Evolutionary conservation across 257 asterid genomes (phyloP), one percentile per base, ranked within the genome.

Genomic region (Linaria vulgaris): DNA sequence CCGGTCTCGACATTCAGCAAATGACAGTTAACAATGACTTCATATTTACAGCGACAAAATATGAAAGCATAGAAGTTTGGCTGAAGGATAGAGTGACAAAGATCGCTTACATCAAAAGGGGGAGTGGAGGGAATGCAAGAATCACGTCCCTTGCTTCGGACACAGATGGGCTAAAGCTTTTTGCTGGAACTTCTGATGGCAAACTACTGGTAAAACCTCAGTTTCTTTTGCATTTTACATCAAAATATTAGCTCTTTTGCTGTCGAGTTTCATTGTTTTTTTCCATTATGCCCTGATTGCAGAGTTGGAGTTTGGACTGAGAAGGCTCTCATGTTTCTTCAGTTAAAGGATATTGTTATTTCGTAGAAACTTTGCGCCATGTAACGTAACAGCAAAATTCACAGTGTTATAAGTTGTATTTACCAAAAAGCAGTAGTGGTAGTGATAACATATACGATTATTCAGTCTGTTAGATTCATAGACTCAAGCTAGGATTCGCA

Each of bases 31-130:
- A 74, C 79, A 82, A 59, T 50, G 94, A 86, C 50, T 80, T 84
- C 76, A 73, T 86, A 71, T 82, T 88, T 67, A 74, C 83, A 1
- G 84, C 91, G 11, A 74, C 88, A 59, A 88, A 76, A 75, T 79
- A 81, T 62, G 96, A 94, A 34, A 76, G 61, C 8, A 76, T 88
- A 38, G 90, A 88, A 72, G 90, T 88, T 47, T 86, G 95, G 95
- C 69, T 77, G 6, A 83, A 74, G 73, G 94, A 79, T 54, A 79
- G 83, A 59, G 70, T 75, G 37, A 46, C 81, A 4, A 89, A 76
- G 71, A 81, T 86, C 68, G 85, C 82, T 23, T 72, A 61, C 27
- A 76, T 89, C 20, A 84, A 72, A 77, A 69, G 69, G 47, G 78
- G 65, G 5, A 50, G 72, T n/a, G 76, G 73, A n/a, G 82, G 80